These are phyloP conservation scores for Silene coronaria DNA, from an alignment of 179 eudicot species.

Conservation along the genomic window DNA sequence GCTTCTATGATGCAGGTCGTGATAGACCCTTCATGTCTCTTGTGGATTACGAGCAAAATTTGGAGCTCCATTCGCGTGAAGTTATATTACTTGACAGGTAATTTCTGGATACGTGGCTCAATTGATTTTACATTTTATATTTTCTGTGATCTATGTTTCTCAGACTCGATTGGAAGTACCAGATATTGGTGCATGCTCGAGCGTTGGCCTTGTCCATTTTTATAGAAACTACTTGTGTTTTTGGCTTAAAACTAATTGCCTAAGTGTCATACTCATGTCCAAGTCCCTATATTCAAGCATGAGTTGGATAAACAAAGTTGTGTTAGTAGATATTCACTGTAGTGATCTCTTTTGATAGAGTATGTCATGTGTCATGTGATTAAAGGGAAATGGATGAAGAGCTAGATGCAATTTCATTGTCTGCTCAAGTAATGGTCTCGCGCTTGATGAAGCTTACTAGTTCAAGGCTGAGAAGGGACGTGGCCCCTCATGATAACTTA, in stretches of 20 bases:
- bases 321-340: background rate
- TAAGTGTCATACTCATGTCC: background rate
- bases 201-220: too few species aligned
- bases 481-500: constrained; percentile 39
- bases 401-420: constrained; percentile 59
- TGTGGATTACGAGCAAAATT: constrained; percentile 48
- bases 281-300: background rate
- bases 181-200: too few species aligned
- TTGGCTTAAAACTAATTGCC: background rate
- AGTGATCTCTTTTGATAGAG: background rate
- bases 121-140: background rate
- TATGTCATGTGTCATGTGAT: background rate
- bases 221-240: background rate
- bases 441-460: constrained; percentile 55
- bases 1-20: constrained; percentile 96
- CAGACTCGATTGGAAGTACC: background rate
- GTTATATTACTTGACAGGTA: constrained; percentile 86
- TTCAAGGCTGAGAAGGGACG: constrained; percentile 32
- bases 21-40: constrained; percentile 85
- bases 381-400: constrained; percentile 68
- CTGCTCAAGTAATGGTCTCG: constrained; percentile 60
- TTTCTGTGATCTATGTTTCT: background rate
- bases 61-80: constrained; percentile 70
- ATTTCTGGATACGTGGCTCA: background rate
- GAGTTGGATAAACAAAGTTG: background rate